phyloP scores from a whole-genome alignment of 371 early-diverging fungal genomes.

The Mucor irregularis region DNA sequence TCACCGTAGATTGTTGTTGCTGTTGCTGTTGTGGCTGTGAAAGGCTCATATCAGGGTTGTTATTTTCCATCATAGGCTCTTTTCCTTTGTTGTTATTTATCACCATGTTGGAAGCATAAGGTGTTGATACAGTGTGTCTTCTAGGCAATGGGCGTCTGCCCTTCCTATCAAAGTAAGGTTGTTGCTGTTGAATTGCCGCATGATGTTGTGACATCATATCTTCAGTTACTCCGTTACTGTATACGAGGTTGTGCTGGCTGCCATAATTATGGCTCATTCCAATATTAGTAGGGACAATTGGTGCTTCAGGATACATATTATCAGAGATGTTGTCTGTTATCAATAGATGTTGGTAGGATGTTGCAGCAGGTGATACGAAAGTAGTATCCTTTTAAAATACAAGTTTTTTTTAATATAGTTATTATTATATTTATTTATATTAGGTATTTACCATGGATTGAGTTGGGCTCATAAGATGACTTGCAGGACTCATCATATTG shows the following conservation, averaged over 20 bases:
- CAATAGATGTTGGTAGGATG: constrained; percentile 1
- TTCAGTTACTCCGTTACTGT: constrained; percentile 2
- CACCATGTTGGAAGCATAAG: constrained; percentile 19
- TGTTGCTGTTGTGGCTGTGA: background rate
- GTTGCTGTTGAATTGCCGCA: constrained; percentile 1
- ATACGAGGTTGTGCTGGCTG: background rate
- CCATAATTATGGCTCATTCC: constrained; percentile 3
- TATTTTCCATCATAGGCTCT: constrained; percentile 1
- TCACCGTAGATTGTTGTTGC: background rate
- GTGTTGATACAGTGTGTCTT: constrained; percentile 49
- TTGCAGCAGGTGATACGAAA: constrained; percentile 8
- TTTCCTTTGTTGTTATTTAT: constrained; percentile 7
- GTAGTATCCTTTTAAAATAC: constrained; percentile 12
- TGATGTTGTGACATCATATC: background rate
- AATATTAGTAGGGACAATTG: constrained; percentile 7
- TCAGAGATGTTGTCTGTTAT: background rate
- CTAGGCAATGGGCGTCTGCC: constrained; percentile 34
- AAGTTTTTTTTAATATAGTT: background rate
- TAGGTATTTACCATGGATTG: constrained; percentile 12
- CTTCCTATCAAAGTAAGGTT: constrained; percentile 13
- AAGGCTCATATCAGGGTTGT: background rate
- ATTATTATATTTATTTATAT: background rate
- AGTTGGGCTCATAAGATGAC: constrained; percentile 7
- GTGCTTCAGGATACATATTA: constrained; percentile 1
- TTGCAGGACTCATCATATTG: constrained; percentile 12